These are phyloP conservation scores for Yarrowia galli DNA, from an alignment of 1,139 yeast genomes.

Conservation along the genomic window DNA sequence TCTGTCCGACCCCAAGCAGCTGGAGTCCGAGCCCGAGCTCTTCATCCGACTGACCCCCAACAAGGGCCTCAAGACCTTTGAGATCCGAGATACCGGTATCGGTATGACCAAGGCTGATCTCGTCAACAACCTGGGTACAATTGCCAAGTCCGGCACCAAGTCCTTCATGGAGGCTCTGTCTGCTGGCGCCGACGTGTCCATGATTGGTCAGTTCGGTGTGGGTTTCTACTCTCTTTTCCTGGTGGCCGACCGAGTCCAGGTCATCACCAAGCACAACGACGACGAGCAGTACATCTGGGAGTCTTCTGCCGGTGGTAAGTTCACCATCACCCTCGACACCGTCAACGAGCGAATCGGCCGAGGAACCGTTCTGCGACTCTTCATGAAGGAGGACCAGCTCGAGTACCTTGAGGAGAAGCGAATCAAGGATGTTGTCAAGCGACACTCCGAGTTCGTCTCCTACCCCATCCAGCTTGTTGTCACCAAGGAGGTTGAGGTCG, in stretches of 20 bases:
- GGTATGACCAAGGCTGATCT: slow-evolving; percentile 99
- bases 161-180: slow-evolving; percentile 99
- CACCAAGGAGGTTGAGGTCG: slow-evolving; percentile 98
- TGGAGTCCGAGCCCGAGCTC: slow-evolving; percentile 95
- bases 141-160: slow-evolving; percentile 99
- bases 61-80: slow-evolving; percentile 92
- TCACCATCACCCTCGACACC: slow-evolving; percentile 93
- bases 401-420: slow-evolving; percentile 99
- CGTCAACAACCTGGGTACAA: slow-evolving; percentile 99
- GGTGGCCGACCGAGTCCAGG: slow-evolving; percentile 99
- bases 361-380: slow-evolving; percentile 95
- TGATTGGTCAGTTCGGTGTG: slow-evolving; percentile 99
- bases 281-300: slow-evolving; percentile 99
- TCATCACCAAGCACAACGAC: slow-evolving; percentile 97
- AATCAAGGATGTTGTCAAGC: slow-evolving; percentile 98
- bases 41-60: slow-evolving; percentile 97
- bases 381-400: slow-evolving; percentile 98
- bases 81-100: slow-evolving; percentile 99
- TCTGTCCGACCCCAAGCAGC: slow-evolving; percentile 85
- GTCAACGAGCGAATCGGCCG: slow-evolving; percentile 83
- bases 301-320: slow-evolving; percentile 99
- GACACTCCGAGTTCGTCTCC: slow-evolving; percentile 99
- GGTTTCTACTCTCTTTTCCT: slow-evolving; percentile 99
- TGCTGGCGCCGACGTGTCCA: slow-evolving; percentile 99
- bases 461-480: slow-evolving; percentile 99